Conservation (phyloP, 73 alveolate species). For the Tetrahymena thermophila region DNA sequence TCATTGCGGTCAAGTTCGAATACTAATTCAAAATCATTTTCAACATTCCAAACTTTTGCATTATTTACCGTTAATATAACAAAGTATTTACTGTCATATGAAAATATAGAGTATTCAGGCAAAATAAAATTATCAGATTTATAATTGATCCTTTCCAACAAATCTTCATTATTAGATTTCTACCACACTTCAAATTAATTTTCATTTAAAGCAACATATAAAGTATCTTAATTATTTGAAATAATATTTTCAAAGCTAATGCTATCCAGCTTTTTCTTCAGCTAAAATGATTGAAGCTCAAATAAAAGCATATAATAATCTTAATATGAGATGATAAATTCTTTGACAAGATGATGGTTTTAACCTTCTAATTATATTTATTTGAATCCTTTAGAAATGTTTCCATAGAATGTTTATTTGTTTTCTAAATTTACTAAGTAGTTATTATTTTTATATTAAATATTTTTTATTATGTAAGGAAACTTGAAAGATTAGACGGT, state of each 20-base stretch:
- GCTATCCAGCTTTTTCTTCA: not conserved
- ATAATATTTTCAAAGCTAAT: not conserved
- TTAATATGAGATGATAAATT: not conserved
- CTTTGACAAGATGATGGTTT: not conserved
- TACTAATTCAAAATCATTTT: too few relatives aligned
- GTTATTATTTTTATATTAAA: too few relatives aligned
- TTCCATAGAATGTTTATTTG: not conserved
- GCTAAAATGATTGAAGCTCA: not conserved
- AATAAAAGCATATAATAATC: not conserved
- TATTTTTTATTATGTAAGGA: not conserved
- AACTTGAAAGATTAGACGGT: not conserved
- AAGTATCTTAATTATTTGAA: not conserved
- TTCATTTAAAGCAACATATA: not conserved
- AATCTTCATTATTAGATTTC: not conserved
- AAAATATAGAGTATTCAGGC: not conserved
- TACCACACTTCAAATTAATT: not conserved
- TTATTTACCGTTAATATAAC: not conserved
- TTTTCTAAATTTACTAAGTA: not conserved
- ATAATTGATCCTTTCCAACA: not conserved
- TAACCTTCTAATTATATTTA: not conserved
- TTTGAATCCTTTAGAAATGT: not conserved
- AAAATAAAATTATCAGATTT: not conserved
- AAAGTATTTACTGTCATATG: not conserved
- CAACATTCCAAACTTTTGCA: not conserved
- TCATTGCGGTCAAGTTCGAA: not conserved